A percentile compares a stretch with the other conserved stretches of the same genome.
Conservation (phyloP, 345 rosid genomes). For the Rhizophora apiculata region DNA sequence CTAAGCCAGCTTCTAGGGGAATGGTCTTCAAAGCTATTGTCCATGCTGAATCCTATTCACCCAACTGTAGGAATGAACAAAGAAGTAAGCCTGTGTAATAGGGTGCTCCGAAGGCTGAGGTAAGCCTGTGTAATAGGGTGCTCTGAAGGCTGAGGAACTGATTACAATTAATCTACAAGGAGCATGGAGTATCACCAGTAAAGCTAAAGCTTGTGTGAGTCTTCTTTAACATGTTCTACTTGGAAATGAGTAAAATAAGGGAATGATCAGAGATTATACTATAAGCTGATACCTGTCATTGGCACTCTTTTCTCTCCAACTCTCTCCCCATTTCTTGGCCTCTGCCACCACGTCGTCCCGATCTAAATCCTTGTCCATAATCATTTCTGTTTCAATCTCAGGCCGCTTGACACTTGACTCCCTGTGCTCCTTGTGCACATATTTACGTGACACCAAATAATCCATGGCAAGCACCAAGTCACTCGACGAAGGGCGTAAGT, state of each 20-base stretch:
- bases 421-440: slow-evolving; percentile 9
- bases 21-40: slow-evolving; percentile 2
- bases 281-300: slow-evolving; percentile 20
- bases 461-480: slow-evolving; percentile 53
- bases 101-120: not conserved
- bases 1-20: too few species aligned
- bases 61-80: slow-evolving; percentile 3
- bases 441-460: slow-evolving; percentile 33
- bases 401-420: slow-evolving; percentile 11
- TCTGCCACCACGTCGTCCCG: slow-evolving; percentile 54
- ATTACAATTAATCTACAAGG: not conserved
- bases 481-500: slow-evolving; percentile 41
- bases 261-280: not conserved
- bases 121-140: not conserved
- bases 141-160: not conserved
- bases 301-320: slow-evolving; percentile 42
- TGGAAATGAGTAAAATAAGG: not conserved
- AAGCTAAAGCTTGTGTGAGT: not conserved
- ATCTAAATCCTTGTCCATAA: slow-evolving; percentile 32
- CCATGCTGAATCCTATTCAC: slow-evolving; percentile 11
- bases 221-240: not conserved
- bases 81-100: not conserved
- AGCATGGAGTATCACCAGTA: not conserved
- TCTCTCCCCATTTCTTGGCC: slow-evolving; percentile 68
- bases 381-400: slow-evolving; percentile 19